These are phyloP conservation scores for Talaromyces sp. DNA, from an alignment of 2,329 filamentous ascomycete genomes.

Conservation along the genomic window DNA sequence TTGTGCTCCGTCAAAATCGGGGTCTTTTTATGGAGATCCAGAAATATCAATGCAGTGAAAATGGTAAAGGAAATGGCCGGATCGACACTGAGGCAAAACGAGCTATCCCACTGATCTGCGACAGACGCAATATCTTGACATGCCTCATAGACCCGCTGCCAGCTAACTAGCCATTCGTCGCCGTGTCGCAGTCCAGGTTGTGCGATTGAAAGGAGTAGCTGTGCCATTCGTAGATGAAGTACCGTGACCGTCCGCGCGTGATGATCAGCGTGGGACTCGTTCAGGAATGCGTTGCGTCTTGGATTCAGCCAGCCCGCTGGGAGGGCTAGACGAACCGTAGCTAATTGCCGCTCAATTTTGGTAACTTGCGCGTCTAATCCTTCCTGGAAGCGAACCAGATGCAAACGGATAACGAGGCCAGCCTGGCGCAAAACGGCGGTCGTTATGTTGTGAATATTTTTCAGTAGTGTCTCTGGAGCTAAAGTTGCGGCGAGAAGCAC, in stretches of 20 bases:
- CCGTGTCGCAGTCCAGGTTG: neutral
- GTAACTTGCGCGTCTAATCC: neutral
- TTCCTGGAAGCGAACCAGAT: neutral
- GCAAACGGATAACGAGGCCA: neutral
- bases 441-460: neutral
- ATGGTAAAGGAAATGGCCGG: neutral
- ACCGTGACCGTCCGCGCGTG: slow-evolving; percentile 12
- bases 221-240: neutral
- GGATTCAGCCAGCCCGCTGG: slow-evolving; percentile 34
- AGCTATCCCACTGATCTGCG: neutral
- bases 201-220: neutral
- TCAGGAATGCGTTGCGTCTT: slow-evolving; percentile 30
- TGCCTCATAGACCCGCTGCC: neutral
- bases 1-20: neutral
- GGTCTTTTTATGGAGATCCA: neutral
- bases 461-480: neutral
- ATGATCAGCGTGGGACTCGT: slow-evolving; percentile 31
- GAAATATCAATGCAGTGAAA: neutral
- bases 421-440: neutral
- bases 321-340: slow-evolving; percentile 28
- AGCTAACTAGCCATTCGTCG: neutral
- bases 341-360: slow-evolving; percentile 22
- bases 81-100: neutral
- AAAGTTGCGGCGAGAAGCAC: neutral
- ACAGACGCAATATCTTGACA: neutral